Conservation (phyloP, 306 rosid genomes). For the Benincasa hispida region DNA sequence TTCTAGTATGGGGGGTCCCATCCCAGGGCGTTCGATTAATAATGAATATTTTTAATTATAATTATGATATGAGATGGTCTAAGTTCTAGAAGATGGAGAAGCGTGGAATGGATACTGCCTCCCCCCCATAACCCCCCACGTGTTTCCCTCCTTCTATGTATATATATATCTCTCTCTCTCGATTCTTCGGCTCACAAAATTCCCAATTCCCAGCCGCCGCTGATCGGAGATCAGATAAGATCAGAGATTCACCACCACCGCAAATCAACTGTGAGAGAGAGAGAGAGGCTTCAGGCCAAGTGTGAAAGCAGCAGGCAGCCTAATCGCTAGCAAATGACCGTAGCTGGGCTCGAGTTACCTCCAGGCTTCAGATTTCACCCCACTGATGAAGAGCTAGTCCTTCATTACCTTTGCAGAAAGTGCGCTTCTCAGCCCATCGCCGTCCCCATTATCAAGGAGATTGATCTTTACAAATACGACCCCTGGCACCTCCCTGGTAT, state of each 20-base stretch:
- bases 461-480: conserved; percentile 78
- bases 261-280: too few relatives aligned
- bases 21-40: too few relatives aligned
- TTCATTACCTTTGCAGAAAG: conserved; percentile 58
- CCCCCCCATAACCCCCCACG: neutral
- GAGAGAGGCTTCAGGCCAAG: too few relatives aligned
- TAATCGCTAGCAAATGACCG: conserved; percentile 20
- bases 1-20: too few relatives aligned
- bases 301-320: neutral
- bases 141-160: neutral
- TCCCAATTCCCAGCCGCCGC: neutral
- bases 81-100: neutral
- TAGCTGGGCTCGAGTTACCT: conserved; percentile 41
- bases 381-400: conserved; percentile 81
- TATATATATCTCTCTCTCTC: neutral
- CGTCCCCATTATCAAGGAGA: conserved; percentile 69
- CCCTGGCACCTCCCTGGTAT: conserved; percentile 96
- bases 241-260: neutral
- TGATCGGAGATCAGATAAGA: neutral
- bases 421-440: conserved; percentile 54
- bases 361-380: conserved; percentile 97
- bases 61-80: too few relatives aligned
- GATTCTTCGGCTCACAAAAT: neutral
- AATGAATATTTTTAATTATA: too few relatives aligned
- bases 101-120: neutral